Percentiles rank a stretch among this genome's conserved stretches.
phyloP scores from a whole-genome alignment of 345 rosid genomes.

The Citrus inodora region DNA sequence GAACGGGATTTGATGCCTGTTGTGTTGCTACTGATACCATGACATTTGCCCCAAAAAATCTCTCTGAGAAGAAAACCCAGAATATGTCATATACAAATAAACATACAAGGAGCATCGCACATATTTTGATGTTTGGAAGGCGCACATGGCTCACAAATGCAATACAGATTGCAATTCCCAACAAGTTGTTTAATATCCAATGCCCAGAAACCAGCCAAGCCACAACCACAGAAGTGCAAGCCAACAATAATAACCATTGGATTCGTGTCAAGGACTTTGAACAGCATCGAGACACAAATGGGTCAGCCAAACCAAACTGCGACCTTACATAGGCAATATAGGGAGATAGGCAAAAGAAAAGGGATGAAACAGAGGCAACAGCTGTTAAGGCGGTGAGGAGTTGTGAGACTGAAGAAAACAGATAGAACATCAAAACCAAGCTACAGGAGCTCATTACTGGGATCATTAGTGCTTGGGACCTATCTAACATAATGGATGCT shows the following conservation, averaged over 20 bases:
- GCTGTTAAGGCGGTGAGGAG: conserved; percentile 90
- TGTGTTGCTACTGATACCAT: conserved; percentile 99
- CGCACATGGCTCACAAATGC: conserved; percentile 98
- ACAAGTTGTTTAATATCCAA: conserved; percentile 88
- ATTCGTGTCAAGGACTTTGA: conserved; percentile 70
- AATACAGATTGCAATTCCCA: conserved; percentile 89
- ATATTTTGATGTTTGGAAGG: conserved; percentile 89
- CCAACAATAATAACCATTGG: conserved; percentile 57
- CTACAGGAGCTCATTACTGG: conserved; percentile 98
- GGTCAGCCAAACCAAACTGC: conserved; percentile 71
- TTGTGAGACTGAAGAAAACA: conserved; percentile 91
- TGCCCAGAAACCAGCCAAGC: conserved; percentile 95
- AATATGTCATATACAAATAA: conserved; percentile 92
- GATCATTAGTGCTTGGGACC: conserved; percentile 91
- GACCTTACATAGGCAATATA: conserved; percentile 56
- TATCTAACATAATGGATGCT: conserved; percentile 81
- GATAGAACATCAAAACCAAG: conserved; percentile 90
- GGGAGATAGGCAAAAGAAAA: conserved; percentile 80
- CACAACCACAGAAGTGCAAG: conserved; percentile 55
- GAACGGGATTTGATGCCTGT: conserved; percentile 94
- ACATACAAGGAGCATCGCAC: conserved; percentile 81
- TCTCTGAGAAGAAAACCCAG: conserved; percentile 99
- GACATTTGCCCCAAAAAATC: conserved; percentile 95
- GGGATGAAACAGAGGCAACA: conserved; percentile 80
- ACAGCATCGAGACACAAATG: conserved; percentile 82